A percentile compares a stretch with the other conserved stretches of the same genome.
These are phyloP conservation scores for Raphidocelis subcapitata DNA, from an alignment of 139 green algal species.

Conservation along the genomic window DNA sequence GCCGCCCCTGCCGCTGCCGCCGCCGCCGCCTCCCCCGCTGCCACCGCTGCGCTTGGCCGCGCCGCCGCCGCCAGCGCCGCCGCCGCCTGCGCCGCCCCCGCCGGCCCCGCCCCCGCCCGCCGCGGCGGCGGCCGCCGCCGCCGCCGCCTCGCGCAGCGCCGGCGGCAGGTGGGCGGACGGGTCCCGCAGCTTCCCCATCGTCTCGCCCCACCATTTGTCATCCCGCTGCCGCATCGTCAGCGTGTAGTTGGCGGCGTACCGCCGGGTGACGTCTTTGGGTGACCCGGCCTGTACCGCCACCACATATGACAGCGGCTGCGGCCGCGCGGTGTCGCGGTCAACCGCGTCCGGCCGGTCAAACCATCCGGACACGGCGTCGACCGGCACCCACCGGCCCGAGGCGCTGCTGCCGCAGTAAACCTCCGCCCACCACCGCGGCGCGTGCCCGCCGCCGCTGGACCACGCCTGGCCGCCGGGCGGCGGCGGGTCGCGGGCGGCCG, in stretches of 20 bases:
- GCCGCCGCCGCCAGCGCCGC: neutral
- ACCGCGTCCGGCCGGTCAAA: constrained; percentile 56
- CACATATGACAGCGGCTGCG: constrained; percentile 58
- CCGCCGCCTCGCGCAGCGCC: neutral
- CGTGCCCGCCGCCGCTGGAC: neutral
- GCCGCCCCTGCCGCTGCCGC: neutral
- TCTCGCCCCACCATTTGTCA: neutral
- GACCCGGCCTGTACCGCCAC: constrained; percentile 49
- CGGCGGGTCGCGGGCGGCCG: constrained; percentile 11
- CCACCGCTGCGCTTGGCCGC: neutral
- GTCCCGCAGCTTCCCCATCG: neutral
- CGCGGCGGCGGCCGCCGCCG: neutral
- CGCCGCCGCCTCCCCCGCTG: neutral
- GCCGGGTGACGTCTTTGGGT: constrained; percentile 70
- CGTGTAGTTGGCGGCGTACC: constrained; percentile 19
- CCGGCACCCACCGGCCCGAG: constrained; percentile 75
- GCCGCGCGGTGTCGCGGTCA: constrained; percentile 15
- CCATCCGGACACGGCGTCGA: constrained; percentile 61
- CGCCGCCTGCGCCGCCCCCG: neutral
- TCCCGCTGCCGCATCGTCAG: neutral
- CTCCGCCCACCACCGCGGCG: constrained; percentile 66
- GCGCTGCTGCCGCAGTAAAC: constrained; percentile 72
- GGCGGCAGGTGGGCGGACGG: neutral
- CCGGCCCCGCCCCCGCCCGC: neutral
- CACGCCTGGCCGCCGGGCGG: constrained; percentile 2